Evolutionary conservation across 2,329 filamentous ascomycete genomes (phyloP).

Genomic region (Trichoderma gracile): DNA sequence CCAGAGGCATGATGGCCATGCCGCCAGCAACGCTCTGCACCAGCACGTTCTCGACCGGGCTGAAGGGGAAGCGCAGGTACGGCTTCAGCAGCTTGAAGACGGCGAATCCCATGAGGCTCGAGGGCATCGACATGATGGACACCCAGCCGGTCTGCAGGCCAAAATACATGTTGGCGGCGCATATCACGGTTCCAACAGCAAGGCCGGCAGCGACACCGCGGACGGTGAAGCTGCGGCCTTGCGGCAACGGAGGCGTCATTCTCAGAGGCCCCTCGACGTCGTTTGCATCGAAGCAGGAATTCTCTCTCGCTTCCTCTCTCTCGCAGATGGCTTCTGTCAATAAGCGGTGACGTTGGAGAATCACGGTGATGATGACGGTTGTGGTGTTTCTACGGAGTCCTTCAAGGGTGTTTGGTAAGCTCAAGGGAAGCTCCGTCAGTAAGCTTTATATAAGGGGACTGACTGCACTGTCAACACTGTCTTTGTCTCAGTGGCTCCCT

Average conservation of each 20-base stretch:
- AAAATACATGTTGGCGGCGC: constrained; percentile 98
- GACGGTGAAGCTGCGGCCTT: constrained; percentile 74
- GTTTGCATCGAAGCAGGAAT: not conserved
- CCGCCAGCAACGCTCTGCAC: constrained; percentile 94
- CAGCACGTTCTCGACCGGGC: constrained; percentile 86
- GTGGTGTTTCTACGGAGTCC: not conserved
- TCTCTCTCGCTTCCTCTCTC: not conserved
- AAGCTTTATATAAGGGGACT: not conserved
- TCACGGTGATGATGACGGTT: not conserved
- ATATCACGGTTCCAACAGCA: constrained; percentile 84
- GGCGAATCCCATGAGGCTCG: constrained; percentile 89
- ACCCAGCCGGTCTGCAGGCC: constrained; percentile 80
- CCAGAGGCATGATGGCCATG: constrained; percentile 94
- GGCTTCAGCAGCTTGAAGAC: constrained; percentile 80
- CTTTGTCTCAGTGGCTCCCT: not conserved
- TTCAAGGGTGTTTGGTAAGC: not conserved
- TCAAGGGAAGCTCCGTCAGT: not conserved
- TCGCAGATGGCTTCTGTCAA: not conserved
- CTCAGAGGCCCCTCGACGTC: not conserved
- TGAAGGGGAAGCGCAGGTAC: constrained; percentile 74
- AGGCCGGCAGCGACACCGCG: constrained; percentile 80
- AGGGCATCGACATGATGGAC: constrained; percentile 94
- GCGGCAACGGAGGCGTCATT: constrained; percentile 33
- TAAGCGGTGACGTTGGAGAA: not conserved
- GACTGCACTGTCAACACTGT: too few species aligned